Evolutionary conservation across 768 basidiomycete species (phyloP).

Genomic region (Rickenella mellea): DNA sequence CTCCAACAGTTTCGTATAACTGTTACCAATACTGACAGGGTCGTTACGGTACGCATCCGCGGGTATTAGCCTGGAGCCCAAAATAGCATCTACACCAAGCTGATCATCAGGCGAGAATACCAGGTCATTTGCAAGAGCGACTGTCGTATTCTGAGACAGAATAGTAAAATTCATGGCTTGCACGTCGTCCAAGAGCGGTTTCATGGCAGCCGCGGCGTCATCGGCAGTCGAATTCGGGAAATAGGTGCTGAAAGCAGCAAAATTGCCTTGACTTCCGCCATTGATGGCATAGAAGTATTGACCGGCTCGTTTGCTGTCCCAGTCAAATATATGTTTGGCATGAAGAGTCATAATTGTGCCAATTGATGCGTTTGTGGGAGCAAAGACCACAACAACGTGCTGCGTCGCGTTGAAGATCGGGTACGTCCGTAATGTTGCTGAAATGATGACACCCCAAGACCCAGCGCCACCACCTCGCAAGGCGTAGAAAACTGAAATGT

Average conservation of each 20-base stretch:
- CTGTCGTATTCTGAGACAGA: not conserved
- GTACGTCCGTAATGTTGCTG: slow-evolving; percentile 24
- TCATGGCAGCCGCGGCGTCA: slow-evolving; percentile 9
- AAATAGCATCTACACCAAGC: not conserved
- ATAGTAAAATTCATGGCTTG: not conserved
- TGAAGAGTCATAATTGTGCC: slow-evolving; percentile 20
- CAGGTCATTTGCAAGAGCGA: slow-evolving; percentile 1
- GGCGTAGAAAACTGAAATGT: slow-evolving; percentile 12
- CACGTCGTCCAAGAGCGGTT: slow-evolving; percentile 15
- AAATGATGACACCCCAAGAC: slow-evolving; percentile 28
- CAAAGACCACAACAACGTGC: slow-evolving; percentile 10
- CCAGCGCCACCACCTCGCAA: slow-evolving; percentile 17
- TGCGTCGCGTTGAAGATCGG: slow-evolving; percentile 20
- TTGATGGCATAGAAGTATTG: slow-evolving; percentile 15
- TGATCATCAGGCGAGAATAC: not conserved
- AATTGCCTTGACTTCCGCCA: slow-evolving; percentile 3
- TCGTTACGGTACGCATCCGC: slow-evolving; percentile 1
- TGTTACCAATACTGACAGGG: slow-evolving; percentile 1
- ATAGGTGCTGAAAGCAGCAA: slow-evolving; percentile 6
- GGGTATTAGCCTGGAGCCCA: slow-evolving; percentile 6
- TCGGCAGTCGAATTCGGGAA: slow-evolving; percentile 13
- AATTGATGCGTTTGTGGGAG: slow-evolving; percentile 11
- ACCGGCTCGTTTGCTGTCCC: slow-evolving; percentile 19
- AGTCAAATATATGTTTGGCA: slow-evolving; percentile 26
- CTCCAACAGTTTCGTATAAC: not conserved